Base-by-base conservation (phyloP, 164 flowering plant species). In the Warburgia ugandensis region DNA sequence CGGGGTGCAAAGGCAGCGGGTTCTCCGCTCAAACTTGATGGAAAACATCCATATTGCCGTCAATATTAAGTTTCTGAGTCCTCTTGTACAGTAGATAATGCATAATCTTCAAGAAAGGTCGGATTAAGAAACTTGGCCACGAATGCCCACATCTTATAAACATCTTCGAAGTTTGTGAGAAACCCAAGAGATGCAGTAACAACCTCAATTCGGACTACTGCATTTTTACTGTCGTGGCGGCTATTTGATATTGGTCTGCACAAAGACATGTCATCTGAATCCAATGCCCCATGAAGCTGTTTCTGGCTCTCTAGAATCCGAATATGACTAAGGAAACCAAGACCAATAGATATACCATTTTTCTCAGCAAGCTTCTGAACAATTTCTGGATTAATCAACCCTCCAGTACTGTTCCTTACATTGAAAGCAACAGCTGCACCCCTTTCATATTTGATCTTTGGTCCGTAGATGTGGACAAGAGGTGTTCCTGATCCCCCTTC, bases 401-500 rank as follows among this genome's bases (percentile, higher is more conserved):
- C 72, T n/a, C 77, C 73, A 28, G 55, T 72, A 62, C 75, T 64
- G 53, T 73, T 74, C 29, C 73, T 71, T 16, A 87, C 63, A 50
- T 84, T 87, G 62, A 87, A 87, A 42, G 94, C 90, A 47, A 84
- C 69, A 0, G 86, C 71, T 13, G 84, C 76, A 51, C 87, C 94
- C 50, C 94, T 65, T 56, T 80, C 78, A 47, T 70, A 78, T 44
- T 66, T 74, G 25, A 82, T 70, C 57, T 80, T 82, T 1, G 96
- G 94, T 19, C 96, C 96, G 44, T 84, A 87, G 25, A 87, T 87
- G 63, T 62, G 69, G 20, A 87, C 74, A 3, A 76, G 73, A 12
- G 74, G 74, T 48, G 46, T 29, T 5, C 60, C 68, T 1, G 31
- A 28, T 11, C 65, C 68, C 20, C 56, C 77, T 37, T 60, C 70